Evolutionary conservation across 2,329 filamentous ascomycete species (phyloP), one percentile per base, ranked within the genome.

Genomic region (Aulographum hederae): DNA sequence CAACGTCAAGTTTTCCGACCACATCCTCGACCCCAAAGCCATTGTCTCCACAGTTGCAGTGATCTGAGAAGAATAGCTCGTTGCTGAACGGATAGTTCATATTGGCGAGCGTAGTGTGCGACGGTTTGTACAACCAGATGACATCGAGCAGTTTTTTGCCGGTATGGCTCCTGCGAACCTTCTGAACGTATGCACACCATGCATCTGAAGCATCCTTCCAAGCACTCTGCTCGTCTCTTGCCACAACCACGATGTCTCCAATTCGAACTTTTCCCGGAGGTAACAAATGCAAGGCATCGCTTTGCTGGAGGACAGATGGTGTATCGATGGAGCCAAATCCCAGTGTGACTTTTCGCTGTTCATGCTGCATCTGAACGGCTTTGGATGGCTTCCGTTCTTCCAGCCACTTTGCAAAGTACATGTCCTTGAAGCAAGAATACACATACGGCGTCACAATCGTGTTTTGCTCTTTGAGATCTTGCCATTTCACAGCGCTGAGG

Each of bases 1-100:
- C 59, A 0, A 85, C 62, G 0, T 58, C 39, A 26, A 77, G 65
- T 2, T 65, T 65, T 0, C 58, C 60, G 0, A 70, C 43, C 1
- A 84, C 56, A 20, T 80, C 63, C 0, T 62, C 50, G 1, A 63
- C 59, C 0, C 57, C 40, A 3, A 80, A 57, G 18, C 61, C 59
- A 0, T 53, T 45, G 13, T 66, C 57, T 0, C 55, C 47, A 38
- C 80, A 89, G 1, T 73, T 77, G 51, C 81, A 86, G 36, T 84
- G 71, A 31, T 82, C 69, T 0, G 73, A 80, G 0, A 86, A 51
- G 38, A 89, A 89, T 0, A 89, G 50, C 48, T 91, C 80, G 32
- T 84, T 78, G 0, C 53, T 38, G 49, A 69, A 73, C 0, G 75
- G 74, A 41, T 86, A 91, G 6, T 61, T 63, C 51, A 74, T 72